Percentiles rank a stretch among this genome's conserved stretches.
Conservation (phyloP, 2,329 filamentous ascomycete genomes). For the Exserohilum turcica region DNA sequence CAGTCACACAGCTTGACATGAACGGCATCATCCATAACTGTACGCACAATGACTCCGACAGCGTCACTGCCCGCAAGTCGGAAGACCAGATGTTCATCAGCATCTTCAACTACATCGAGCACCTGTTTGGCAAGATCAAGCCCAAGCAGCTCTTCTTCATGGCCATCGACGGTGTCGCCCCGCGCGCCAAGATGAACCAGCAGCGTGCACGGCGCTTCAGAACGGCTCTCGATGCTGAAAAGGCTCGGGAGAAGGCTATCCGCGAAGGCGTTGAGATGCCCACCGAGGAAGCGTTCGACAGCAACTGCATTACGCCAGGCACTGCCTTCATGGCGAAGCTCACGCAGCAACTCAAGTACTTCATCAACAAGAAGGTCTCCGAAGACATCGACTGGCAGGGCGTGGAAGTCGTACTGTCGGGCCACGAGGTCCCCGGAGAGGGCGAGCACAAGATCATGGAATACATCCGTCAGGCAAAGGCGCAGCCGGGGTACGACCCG, state of each 20-base stretch:
- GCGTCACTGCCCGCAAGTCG: slow-evolving; percentile 86
- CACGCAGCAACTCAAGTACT: slow-evolving; percentile 93
- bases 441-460: slow-evolving; percentile 99
- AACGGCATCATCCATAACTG: slow-evolving; percentile 99
- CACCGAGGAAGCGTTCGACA: slow-evolving; percentile 94
- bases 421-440: slow-evolving; percentile 96
- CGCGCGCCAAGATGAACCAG: slow-evolving; percentile 99
- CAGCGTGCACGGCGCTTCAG: slow-evolving; percentile 94
- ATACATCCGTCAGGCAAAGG: slow-evolving; percentile 97
- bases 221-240: slow-evolving; percentile 88
- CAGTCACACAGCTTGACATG: slow-evolving; percentile 74
- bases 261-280: slow-evolving; percentile 88
- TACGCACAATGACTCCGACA: slow-evolving; percentile 94
- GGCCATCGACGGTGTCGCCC: slow-evolving; percentile 97
- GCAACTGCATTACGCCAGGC: slow-evolving; percentile 97
- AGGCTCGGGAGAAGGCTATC: slow-evolving; percentile 89
- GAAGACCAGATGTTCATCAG: slow-evolving; percentile 99
- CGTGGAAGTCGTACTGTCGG: slow-evolving; percentile 92
- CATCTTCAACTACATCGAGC: slow-evolving; percentile 99
- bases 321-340: slow-evolving; percentile 98
- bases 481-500: slow-evolving; percentile 87
- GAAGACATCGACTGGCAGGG: slow-evolving; percentile 98
- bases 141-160: slow-evolving; percentile 99
- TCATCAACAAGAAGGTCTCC: slow-evolving; percentile 97
- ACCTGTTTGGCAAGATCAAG: slow-evolving; percentile 98